Conservation (phyloP, 495 filamentous ascomycete genomes). For the Amniculicola lignicola region DNA sequence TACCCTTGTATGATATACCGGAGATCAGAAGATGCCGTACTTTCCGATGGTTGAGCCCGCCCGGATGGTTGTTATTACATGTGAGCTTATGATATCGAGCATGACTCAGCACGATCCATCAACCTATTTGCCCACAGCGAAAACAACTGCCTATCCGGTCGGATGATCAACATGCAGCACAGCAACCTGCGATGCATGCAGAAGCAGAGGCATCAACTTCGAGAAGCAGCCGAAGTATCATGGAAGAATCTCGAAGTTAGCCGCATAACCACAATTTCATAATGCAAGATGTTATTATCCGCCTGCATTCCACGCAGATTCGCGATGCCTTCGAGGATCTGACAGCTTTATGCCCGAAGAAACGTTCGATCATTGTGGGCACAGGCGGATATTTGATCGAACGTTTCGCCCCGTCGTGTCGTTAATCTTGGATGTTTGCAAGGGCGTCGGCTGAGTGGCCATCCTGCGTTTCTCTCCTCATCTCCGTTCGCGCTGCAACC, state of each 20-base stretch:
- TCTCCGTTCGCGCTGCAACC: conserved; percentile 10
- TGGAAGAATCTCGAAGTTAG: conserved; percentile 4
- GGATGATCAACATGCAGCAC: too few relatives aligned
- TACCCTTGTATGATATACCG: too few relatives aligned
- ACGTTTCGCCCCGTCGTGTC: too few relatives aligned
- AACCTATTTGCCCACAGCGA: too few relatives aligned
- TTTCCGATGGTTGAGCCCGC: too few relatives aligned
- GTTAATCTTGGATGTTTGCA: conserved; percentile 27
- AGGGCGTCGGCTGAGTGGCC: conserved; percentile 18
- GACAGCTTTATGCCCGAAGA: conserved; percentile 1
- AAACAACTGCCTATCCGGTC: too few relatives aligned
- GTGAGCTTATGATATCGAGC: too few relatives aligned
- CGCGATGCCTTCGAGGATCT: not conserved
- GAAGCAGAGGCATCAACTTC: not conserved
- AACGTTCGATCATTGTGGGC: conserved; percentile 9
- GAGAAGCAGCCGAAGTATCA: not conserved
- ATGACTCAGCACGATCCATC: too few relatives aligned
- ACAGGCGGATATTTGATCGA: conserved; percentile 8
- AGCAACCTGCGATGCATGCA: not conserved
- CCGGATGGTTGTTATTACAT: too few relatives aligned
- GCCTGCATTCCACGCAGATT: not conserved
- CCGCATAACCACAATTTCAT: conserved; percentile 9
- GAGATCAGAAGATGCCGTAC: too few relatives aligned
- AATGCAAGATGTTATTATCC: conserved; percentile 5
- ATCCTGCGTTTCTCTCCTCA: conserved; percentile 16